These are phyloP conservation scores for Fragosphaeria purpurea DNA, from an alignment of 2,329 filamentous ascomycete species.

Conservation along the genomic window DNA sequence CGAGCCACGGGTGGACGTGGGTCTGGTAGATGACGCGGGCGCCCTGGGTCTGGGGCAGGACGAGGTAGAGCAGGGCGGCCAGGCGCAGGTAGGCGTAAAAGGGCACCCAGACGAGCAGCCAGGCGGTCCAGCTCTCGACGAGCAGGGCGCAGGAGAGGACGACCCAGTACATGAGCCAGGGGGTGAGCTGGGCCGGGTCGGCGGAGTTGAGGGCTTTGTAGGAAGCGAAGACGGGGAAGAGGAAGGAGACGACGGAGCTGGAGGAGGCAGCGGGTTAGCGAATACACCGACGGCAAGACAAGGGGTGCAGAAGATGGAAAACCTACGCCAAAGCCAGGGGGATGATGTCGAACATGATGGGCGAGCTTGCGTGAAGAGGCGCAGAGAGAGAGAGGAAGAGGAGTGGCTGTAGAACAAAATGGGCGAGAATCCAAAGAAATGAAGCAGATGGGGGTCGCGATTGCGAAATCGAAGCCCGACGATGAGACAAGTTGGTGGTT, in stretches of 20 bases:
- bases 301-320: not conserved
- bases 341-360: conserved; percentile 13
- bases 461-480: too few relatives aligned
- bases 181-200: conserved; percentile 78
- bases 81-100: conserved; percentile 92
- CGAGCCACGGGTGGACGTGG: conserved; percentile 79
- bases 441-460: too few relatives aligned
- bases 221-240: conserved; percentile 92
- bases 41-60: conserved; percentile 95
- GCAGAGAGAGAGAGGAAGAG: not conserved
- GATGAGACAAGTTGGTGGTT: too few relatives aligned
- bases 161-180: conserved; percentile 99
- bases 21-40: conserved; percentile 76
- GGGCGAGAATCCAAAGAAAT: not conserved
- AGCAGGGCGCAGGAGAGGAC: conserved; percentile 74
- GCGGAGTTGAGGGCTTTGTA: conserved; percentile 95
- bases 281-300: not conserved
- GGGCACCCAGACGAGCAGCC: conserved; percentile 81
- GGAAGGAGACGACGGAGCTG: conserved; percentile 77
- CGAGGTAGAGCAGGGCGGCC: conserved; percentile 80
- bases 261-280: conserved; percentile 5
- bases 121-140: conserved; percentile 78
- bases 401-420: not conserved
- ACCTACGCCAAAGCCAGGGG: conserved; percentile 13
- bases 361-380: not conserved